Evolutionary conservation across 2,329 filamentous ascomycete species (phyloP), one percentile per base, ranked within the genome.

Genomic region (Phaeosphaeriaceae sp.): DNA sequence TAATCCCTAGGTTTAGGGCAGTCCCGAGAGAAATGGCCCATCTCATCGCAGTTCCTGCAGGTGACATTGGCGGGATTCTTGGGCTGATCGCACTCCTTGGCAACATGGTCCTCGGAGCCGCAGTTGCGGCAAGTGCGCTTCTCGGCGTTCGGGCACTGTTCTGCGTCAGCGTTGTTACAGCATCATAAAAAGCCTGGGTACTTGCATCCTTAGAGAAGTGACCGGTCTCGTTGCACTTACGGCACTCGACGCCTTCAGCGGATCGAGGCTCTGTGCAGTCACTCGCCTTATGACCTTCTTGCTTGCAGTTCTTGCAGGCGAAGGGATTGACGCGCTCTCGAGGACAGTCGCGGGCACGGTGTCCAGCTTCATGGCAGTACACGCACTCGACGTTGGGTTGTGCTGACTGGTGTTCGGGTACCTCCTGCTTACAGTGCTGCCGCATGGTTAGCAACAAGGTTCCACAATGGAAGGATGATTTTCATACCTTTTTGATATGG

Each of bases 221-320:
- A 17, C 75, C 76, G 11, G 64, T 85, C 76, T 88, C 81, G 42
- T 82, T 81, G 69, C 88, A 90, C 74, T 86, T 89, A 67, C 85
- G 86, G 72, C 88, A 91, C 71, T 90, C 87, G 1, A 90, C 83
- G 52, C 84, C 83, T 25, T 83, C 85, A 33, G 78, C 76, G 25
- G 86, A 83, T 40, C 76, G 76, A 46, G 79, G 79, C 58, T 81
- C 77, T 47, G 76, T 67, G 60, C 80, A 80, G 25, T 81, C 78
- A 58, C 72, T 74, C 22, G 76, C 62, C 22, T 56, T 70, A 45
- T 73, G 71, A 9, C 73, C 71, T 27, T 76, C 78, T 71, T 76
- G 79, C 84, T 84, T 85, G 79, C 89, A 91, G 72, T 91, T 91
- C 72, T 84, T 86, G 83, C 89, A 91, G 7, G 86, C 87, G 63